A percentile compares a stretch with the other conserved stretches of the same genome.
These are phyloP conservation scores for Gnomoniopsis smithogilvyi DNA, from an alignment of 2,329 filamentous ascomycete genomes.

Conservation along the genomic window DNA sequence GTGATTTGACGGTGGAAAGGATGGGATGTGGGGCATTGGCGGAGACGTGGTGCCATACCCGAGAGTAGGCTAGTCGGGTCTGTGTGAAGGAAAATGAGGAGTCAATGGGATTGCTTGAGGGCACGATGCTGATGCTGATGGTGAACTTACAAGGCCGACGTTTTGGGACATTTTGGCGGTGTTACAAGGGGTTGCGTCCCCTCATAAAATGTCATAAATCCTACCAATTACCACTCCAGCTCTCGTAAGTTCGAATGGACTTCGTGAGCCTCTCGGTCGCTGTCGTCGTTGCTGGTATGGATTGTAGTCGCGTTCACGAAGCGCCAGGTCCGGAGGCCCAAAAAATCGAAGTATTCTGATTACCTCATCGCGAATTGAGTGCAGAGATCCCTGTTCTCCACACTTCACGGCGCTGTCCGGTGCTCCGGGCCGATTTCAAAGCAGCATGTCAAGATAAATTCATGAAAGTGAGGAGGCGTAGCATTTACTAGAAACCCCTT, in stretches of 20 bases:
- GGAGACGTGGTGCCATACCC: constrained; percentile 87
- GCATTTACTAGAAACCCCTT: not conserved
- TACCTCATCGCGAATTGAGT: constrained; percentile 20
- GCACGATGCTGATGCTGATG: constrained; percentile 1
- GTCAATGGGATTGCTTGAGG: not conserved
- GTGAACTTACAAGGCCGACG: constrained; percentile 65
- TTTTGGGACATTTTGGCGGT: constrained; percentile 69
- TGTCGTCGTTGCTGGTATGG: constrained; percentile 3
- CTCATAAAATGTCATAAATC: constrained; percentile 23
- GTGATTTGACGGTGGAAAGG: constrained; percentile 51
- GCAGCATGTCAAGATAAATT: constrained; percentile 12
- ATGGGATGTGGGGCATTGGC: constrained; percentile 64
- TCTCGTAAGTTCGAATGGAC: not conserved
- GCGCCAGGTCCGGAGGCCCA: not conserved
- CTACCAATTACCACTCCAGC: not conserved
- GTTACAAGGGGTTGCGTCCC: constrained; percentile 27
- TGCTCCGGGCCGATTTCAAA: constrained; percentile 17
- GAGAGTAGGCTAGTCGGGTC: constrained; percentile 95
- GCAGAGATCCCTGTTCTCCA: constrained; percentile 12
- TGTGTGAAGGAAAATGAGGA: constrained; percentile 33
- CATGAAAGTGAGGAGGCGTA: constrained; percentile 7
- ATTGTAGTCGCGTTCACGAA: not conserved
- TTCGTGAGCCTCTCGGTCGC: not conserved
- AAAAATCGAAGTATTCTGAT: constrained; percentile 8
- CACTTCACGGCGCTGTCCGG: constrained; percentile 10